phyloP scores from a whole-genome alignment of 768 basidiomycete genomes.

The Tricholoma bakamatsutake region DNA sequence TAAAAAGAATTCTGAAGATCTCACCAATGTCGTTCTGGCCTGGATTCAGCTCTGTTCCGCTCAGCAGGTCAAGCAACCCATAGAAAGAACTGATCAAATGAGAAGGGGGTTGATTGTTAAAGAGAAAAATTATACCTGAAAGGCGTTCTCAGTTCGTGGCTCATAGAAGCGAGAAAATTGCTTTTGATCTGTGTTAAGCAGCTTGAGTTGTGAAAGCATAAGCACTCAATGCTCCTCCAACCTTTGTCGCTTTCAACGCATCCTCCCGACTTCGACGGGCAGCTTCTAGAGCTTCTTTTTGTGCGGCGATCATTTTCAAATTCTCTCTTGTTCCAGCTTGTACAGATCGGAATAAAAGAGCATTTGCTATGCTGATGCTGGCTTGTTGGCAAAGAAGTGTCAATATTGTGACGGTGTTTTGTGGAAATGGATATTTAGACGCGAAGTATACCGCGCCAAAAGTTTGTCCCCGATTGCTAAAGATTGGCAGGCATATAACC shows the following conservation, averaged over 20 bases:
- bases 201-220: not conserved
- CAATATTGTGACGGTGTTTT: slow-evolving; percentile 53
- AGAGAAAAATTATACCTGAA: slow-evolving; percentile 45
- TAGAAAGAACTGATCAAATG: slow-evolving; percentile 55
- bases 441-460: slow-evolving; percentile 67
- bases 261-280: slow-evolving; percentile 67
- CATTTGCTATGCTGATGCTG: slow-evolving; percentile 70
- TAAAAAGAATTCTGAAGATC: not conserved
- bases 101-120: slow-evolving; percentile 1
- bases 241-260: slow-evolving; percentile 70
- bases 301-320: slow-evolving; percentile 70
- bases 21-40: slow-evolving; percentile 68
- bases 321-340: slow-evolving; percentile 72
- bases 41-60: slow-evolving; percentile 62
- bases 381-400: slow-evolving; percentile 69
- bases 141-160: slow-evolving; percentile 71
- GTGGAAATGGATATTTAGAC: slow-evolving; percentile 59
- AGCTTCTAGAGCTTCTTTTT: slow-evolving; percentile 62
- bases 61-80: slow-evolving; percentile 67
- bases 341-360: slow-evolving; percentile 68
- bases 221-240: slow-evolving; percentile 14
- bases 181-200: slow-evolving; percentile 56
- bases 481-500: slow-evolving; percentile 64
- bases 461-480: slow-evolving; percentile 70
- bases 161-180: slow-evolving; percentile 74